Conservation (phyloP, 78 protist species). For the Anaeramoeba flamelloides region DNA sequence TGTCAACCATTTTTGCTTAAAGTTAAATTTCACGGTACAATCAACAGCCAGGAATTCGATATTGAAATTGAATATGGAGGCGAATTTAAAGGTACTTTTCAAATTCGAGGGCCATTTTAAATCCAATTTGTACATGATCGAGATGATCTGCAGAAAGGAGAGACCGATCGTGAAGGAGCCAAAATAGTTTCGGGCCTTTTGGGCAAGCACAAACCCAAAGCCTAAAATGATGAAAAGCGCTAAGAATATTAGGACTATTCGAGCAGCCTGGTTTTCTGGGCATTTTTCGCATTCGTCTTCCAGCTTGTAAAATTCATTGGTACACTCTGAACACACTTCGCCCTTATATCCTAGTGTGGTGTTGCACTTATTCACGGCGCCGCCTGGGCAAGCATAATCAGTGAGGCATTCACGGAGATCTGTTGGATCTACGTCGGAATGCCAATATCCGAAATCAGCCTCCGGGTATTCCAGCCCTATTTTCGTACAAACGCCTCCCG, state of each 20-base stretch:
- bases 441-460: background rate
- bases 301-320: background rate
- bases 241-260: no score
- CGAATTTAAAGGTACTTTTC: background rate
- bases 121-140: background rate
- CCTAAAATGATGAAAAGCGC: no score
- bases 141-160: background rate
- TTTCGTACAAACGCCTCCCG: background rate
- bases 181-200: background rate
- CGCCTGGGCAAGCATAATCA: background rate
- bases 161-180: background rate
- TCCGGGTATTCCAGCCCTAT: background rate
- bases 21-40: background rate
- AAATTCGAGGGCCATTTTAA: background rate
- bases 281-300: background rate
- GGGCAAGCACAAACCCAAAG: no score
- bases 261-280: no score
- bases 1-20: background rate
- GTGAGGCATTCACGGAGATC: background rate
- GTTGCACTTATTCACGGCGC: background rate
- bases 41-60: background rate
- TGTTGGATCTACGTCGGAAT: background rate
- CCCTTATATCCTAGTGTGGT: background rate
- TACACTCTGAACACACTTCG: background rate
- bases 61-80: background rate